Evolutionary conservation across 257 asterid species (phyloP).

Genomic region (Rauvolfia tetraphylla): DNA sequence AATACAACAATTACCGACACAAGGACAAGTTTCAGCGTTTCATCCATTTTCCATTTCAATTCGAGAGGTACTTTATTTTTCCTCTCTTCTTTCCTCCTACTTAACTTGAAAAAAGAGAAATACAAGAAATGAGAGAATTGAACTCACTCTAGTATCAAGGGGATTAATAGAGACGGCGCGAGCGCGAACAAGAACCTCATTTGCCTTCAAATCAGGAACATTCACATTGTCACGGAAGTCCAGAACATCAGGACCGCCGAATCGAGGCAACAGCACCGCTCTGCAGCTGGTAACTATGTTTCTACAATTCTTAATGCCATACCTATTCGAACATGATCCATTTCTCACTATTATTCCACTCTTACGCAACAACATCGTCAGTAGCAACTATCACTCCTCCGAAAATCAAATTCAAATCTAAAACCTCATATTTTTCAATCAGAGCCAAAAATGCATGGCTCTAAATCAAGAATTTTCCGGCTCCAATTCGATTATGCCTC

Average conservation of each 20-base stretch:
- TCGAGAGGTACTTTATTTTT: background rate
- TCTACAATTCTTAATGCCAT: constrained; percentile 38
- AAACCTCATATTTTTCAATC: background rate
- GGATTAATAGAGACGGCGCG: constrained; percentile 97
- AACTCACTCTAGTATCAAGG: constrained; percentile 78
- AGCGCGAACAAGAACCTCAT: constrained; percentile 93
- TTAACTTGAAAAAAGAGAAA: background rate
- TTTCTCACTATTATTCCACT: constrained; percentile 17
- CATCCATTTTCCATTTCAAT: background rate
- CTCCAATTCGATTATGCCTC: background rate
- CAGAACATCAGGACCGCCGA: constrained; percentile 86
- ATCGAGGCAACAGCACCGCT: constrained; percentile 79
- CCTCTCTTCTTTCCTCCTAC: background rate
- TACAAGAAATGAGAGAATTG: background rate
- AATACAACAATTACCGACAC: background rate
- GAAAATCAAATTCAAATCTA: background rate
- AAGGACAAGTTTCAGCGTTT: background rate
- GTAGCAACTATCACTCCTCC: background rate
- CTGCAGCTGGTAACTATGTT: constrained; percentile 64
- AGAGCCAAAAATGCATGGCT: constrained; percentile 8
- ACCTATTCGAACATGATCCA: constrained; percentile 22
- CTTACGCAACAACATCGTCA: constrained; percentile 41
- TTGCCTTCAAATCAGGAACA: constrained; percentile 76
- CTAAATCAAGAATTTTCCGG: background rate
- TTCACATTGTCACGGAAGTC: constrained; percentile 66